Base-by-base conservation (phyloP, 345 rosid species). In the Zanthoxylum bungeanum region DNA sequence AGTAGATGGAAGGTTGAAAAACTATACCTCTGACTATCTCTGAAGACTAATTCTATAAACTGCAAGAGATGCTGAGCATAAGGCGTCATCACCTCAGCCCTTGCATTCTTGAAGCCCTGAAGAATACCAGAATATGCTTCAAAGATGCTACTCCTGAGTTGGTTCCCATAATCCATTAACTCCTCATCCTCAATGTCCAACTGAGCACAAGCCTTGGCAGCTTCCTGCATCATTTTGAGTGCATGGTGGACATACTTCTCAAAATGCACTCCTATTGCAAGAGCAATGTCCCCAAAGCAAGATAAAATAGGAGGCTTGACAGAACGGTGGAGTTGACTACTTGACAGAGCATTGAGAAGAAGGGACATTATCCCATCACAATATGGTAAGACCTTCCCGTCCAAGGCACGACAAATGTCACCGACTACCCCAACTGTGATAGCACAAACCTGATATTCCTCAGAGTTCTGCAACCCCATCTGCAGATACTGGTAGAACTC, bases 251-350 rank as follows among this genome's bases (percentile, higher is more conserved):
- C 82, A 22, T 92, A 95, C 80, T 91, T 91, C 63, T 83, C 89
- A 73, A 95, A 95, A 17, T 87, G 88, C 22, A 79, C 88, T 39
- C 96, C 93, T 22, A 95, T 86, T 3, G 98, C 96, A 73, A 95
- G 89, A 68, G 93, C 98, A 70, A 95, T 85, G 75, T 92, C 99
- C 42, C 99, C 99, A 67, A 95, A 89, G 81, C 90, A 86, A 33
- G 97, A 89, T 79, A 95, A 88, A 64, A 95, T 95, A 9, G 97
- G 92, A 74, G 99, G 98, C 82, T 95, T 95, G 34, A 95, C 97
- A 16, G 96, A 89, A n/a, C 96, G 87, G 76, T 95, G 87, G 68
- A 95, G 91, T 69, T 89, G 91, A 59, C 79, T 78, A 51, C 91
- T 95, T 34, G 78, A 86, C 73, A 95, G 96, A 77, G 87, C 80